Evolutionary conservation across 208 protist species (phyloP), one percentile per base, ranked within the genome.

Genomic region (Angomonas ambiguus): DNA sequence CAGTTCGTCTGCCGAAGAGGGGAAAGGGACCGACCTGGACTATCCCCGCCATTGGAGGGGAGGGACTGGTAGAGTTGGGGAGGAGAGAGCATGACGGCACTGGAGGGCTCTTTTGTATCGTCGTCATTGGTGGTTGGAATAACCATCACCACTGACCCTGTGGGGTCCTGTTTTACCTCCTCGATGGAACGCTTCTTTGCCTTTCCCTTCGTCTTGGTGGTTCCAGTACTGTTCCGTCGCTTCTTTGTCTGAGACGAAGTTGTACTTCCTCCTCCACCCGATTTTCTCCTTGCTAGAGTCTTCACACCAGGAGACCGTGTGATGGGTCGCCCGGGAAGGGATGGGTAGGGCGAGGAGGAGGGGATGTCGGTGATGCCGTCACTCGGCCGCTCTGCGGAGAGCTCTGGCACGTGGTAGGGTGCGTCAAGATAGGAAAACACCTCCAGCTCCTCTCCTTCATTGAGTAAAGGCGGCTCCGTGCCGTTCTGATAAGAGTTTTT

Each of bases 401-500:
- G 28, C 24, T 59, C 53, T 13, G 53, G 53, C 53, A n/a, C n/a
- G n/a, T n/a, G n/a, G n/a, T n/a, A n/a, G n/a, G n/a, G n/a, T n/a
- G n/a, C 16, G 38, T 45, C 8, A 16, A 45, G 38, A 45, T 45
- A 45, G 38, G 38, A 45, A 45, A 45, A 45, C 38, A 45, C 38
- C 38, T 45, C 38, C 11, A n/a, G 11, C 38, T 45, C 38, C 38
- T 45, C 38, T 45, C 38, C 38, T 16, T 45, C 38, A 45, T 45
- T 45, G 38, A 45, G 38, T 8, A 45, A 16, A 16, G 38, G 33
- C 34, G 57, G 24, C 69, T 33, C n/a, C 24, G 10, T 2, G 30
- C 48, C 38, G 65, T 56, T 33, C 61, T 38, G 28, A 4, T 68
- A 55, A 28, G 51, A 27, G 27, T 41, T 51, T 48, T 67, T 42